Conservation (phyloP, 768 basidiomycete genomes). For the Mycena pura region DNA sequence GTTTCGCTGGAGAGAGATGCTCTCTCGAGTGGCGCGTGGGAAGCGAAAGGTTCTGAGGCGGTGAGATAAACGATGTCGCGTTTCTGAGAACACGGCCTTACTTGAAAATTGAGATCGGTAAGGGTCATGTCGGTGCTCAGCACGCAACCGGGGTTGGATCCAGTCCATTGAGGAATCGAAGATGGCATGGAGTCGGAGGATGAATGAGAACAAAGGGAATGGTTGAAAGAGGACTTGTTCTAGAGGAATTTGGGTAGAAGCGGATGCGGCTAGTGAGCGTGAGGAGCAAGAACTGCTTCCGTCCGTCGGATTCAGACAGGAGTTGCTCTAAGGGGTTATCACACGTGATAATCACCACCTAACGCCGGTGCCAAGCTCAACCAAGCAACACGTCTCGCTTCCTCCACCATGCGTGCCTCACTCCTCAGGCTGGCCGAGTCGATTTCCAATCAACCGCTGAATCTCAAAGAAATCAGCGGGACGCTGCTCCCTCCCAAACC, state of each 20-base stretch:
- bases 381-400: constrained; percentile 3
- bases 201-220: neutral
- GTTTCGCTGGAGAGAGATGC: neutral
- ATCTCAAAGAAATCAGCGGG: constrained; percentile 66
- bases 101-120: no score
- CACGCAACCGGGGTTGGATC: neutral
- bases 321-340: no score
- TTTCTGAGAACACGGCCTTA: neutral
- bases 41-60: neutral
- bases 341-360: neutral
- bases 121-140: constrained; percentile 5
- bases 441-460: constrained; percentile 61
- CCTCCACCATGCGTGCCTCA: constrained; percentile 46
- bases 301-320: no score
- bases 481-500: constrained; percentile 84
- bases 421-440: constrained; percentile 60
- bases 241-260: no score
- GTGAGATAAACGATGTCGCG: neutral
- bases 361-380: neutral
- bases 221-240: no score
- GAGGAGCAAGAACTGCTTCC: no score
- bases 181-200: neutral
- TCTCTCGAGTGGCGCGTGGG: neutral
- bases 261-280: no score
- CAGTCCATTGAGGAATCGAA: neutral